These are phyloP conservation scores for Polyporus tsugae DNA, from an alignment of 1,284 basidiomycete genomes.

Conservation along the genomic window DNA sequence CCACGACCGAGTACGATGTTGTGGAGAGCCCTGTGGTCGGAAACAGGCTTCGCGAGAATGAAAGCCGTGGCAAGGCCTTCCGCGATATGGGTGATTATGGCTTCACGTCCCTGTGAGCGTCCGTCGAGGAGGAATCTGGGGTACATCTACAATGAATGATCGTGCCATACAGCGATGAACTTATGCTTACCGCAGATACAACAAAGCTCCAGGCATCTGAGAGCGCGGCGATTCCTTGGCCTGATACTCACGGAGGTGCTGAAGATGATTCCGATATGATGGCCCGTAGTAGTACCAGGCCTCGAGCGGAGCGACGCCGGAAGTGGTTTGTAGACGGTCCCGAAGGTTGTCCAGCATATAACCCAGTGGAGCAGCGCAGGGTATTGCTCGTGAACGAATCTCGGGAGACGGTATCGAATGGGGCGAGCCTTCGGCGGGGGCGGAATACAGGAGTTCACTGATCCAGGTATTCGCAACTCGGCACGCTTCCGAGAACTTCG, in stretches of 20 bases:
- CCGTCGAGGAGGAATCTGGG: background rate
- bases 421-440: background rate
- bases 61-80: background rate
- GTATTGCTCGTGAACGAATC: background rate
- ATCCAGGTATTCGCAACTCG: background rate
- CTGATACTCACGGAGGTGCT: background rate
- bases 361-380: background rate
- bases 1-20: background rate
- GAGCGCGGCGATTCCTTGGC: background rate
- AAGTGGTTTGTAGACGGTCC: background rate
- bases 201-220: constrained; percentile 5
- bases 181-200: background rate
- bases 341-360: background rate
- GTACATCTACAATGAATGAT: background rate
- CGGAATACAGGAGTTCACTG: background rate
- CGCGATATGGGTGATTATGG: background rate
- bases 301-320: background rate
- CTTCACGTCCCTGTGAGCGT: background rate
- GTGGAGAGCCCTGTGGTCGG: background rate
- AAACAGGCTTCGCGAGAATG: background rate
- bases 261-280: background rate
- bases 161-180: no score
- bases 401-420: background rate
- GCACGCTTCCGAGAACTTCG: background rate
- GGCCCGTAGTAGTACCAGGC: background rate